Base-by-base conservation (phyloP, 208 protist genomes). In the Leishmania tarentolae region DNA sequence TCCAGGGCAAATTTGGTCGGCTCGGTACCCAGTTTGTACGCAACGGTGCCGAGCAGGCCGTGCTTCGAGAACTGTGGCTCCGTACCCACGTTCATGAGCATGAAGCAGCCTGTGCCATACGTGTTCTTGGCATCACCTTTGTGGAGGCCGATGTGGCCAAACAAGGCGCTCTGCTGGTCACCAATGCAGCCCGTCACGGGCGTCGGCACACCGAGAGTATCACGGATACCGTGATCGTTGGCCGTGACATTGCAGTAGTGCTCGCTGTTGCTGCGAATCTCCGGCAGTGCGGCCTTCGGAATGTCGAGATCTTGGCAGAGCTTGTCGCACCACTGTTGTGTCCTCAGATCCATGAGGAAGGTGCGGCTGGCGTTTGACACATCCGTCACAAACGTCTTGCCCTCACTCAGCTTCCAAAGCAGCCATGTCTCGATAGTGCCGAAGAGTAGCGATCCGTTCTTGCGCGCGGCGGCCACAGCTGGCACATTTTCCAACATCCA, bases 401-500 rank as follows among this genome's bases (percentile, higher is more conserved):
- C 92, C 40, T 89, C 89, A 65, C 97, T 99, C 11, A 98, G 76
- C 71, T 94, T 97, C 90, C 92, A 99, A 68, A 99, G 89, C n/a
- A 99, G 88, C 99, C 99, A 99, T 21, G 91, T 87, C 80, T 99
- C 99, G 35, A 99, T 88, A 13, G 99, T 99, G 63, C 99, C 99
- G 80, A 99, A 97, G 52, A 98, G 78, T 11, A 93, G 93, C 11
- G 68, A 86, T 19, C 90, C 90, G 37, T 93, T 79, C 21, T 93
- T 78, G 8, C 92, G 70, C 21, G 98, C 97, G 42, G 94, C 78
- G 21, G 83, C 69, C 13, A 99, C 97, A 0, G 76, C 91, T 6
- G 81, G 79, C 66, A 99, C 92, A 83, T 99, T 99, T 5, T 99
- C 94, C 6, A 99, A 82, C 70, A 99, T 91, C 99, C 99, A 99